Conservation (phyloP, 495 filamentous ascomycete genomes). For the Penicillium dipodomyicola region DNA sequence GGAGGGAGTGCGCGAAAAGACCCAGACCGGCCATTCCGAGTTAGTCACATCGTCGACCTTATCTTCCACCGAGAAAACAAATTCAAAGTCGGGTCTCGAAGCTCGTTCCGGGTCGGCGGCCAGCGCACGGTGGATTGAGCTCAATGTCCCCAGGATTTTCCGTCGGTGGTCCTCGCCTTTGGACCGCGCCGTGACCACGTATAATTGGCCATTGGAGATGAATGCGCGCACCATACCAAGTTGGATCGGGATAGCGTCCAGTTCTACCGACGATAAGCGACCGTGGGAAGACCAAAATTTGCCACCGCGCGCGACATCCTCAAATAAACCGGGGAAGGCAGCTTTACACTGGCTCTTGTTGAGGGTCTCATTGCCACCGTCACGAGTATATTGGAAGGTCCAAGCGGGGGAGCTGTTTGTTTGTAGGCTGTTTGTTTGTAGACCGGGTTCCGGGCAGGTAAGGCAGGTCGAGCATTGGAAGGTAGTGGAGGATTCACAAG, state of each 20-base stretch:
- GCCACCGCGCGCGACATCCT: slow-evolving; percentile 41
- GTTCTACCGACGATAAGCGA: slow-evolving; percentile 30
- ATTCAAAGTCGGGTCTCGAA: slow-evolving; percentile 60
- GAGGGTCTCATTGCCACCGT: slow-evolving; percentile 39
- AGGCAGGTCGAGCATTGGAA: slow-evolving; percentile 43
- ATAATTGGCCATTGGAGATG: slow-evolving; percentile 36
- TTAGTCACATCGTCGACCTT: slow-evolving; percentile 42
- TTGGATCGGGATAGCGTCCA: slow-evolving; percentile 30
- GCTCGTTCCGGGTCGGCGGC: slow-evolving; percentile 40
- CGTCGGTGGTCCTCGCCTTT: slow-evolving; percentile 42
- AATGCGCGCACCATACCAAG: slow-evolving; percentile 39
- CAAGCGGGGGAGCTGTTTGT: slow-evolving; percentile 26
- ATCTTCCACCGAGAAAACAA: slow-evolving; percentile 56
- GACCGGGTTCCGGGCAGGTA: slow-evolving; percentile 27
- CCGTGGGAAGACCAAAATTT: slow-evolving; percentile 32
- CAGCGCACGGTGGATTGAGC: slow-evolving; percentile 48
- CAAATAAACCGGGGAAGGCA: slow-evolving; percentile 49
- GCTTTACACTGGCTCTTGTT: slow-evolving; percentile 37
- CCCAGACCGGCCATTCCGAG: slow-evolving; percentile 53
- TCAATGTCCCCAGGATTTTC: slow-evolving; percentile 45
- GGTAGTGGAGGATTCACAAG: slow-evolving; percentile 41
- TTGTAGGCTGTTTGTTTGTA: slow-evolving; percentile 18
- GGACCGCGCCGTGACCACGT: slow-evolving; percentile 37
- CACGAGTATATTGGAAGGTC: slow-evolving; percentile 35
- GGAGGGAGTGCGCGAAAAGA: slow-evolving; percentile 41